phyloP scores from a whole-genome alignment of 2,329 filamentous ascomycete genomes.

The Calonectria ilicicola region DNA sequence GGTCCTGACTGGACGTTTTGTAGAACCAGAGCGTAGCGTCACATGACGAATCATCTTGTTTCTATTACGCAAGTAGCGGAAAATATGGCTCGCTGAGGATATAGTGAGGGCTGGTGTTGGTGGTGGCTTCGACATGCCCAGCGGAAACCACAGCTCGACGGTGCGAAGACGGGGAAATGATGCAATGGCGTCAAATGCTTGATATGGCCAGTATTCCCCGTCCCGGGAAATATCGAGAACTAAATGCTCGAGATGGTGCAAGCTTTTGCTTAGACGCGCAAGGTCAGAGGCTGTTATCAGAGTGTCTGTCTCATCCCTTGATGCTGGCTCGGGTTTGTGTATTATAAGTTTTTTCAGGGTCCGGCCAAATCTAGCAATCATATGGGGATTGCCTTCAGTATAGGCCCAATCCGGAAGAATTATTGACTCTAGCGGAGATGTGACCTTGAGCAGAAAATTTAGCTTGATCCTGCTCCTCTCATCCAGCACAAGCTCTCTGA shows the following conservation, averaged over 20 bases:
- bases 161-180: conserved; percentile 14
- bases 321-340: conserved; percentile 1
- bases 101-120: conserved; percentile 9
- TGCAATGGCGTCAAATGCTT: conserved; percentile 10
- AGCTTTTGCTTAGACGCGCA: neutral
- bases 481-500: conserved; percentile 15
- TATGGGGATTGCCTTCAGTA: neutral
- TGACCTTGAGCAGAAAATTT: neutral
- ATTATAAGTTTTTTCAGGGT: conserved; percentile 18
- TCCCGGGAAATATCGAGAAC: conserved; percentile 15
- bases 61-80: conserved; percentile 14
- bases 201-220: conserved; percentile 15
- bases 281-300: conserved; percentile 1
- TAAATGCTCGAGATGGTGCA: conserved; percentile 17
- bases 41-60: conserved; percentile 11
- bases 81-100: conserved; percentile 10
- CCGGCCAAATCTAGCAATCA: neutral
- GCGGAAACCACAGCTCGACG: conserved; percentile 22
- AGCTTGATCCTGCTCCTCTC: neutral
- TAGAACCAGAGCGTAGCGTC: conserved; percentile 16
- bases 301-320: neutral
- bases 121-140: neutral
- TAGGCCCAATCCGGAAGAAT: conserved; percentile 5
- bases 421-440: conserved; percentile 22
- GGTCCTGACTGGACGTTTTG: neutral